These are phyloP conservation scores for Termitomyces sp. DNA, from an alignment of 1,284 basidiomycete species.

Conservation along the genomic window DNA sequence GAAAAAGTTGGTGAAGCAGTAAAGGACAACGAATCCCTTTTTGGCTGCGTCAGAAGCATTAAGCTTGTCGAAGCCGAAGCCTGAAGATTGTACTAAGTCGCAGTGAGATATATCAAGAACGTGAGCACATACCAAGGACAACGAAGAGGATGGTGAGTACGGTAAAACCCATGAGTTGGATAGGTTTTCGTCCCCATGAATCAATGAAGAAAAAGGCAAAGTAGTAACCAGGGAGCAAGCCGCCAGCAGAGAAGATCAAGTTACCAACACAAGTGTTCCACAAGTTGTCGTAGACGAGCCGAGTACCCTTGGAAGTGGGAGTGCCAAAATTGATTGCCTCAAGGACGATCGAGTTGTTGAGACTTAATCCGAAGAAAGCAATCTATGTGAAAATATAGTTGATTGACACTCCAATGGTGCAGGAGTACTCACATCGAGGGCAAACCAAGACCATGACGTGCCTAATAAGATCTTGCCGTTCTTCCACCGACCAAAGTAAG, in stretches of 20 bases:
- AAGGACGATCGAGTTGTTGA: slow-evolving; percentile 74
- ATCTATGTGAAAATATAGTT: slow-evolving; percentile 38
- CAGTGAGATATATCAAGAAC: background rate
- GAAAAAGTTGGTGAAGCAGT: slow-evolving; percentile 73
- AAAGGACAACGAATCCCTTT: slow-evolving; percentile 73
- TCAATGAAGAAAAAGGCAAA: slow-evolving; percentile 66
- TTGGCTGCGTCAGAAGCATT: slow-evolving; percentile 44
- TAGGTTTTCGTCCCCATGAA: slow-evolving; percentile 67
- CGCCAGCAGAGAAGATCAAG: slow-evolving; percentile 66
- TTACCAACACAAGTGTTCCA: slow-evolving; percentile 56
- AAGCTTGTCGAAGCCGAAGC: slow-evolving; percentile 70
- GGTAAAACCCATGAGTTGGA: slow-evolving; percentile 76
- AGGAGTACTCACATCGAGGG: slow-evolving; percentile 49
- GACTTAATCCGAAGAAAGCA: slow-evolving; percentile 80
- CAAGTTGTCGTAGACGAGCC: slow-evolving; percentile 44
- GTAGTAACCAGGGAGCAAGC: slow-evolving; percentile 75
- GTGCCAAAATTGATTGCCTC: slow-evolving; percentile 53
- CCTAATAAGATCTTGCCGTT: slow-evolving; percentile 66
- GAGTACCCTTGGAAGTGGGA: slow-evolving; percentile 28
- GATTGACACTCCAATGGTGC: background rate
- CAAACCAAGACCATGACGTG: slow-evolving; percentile 72
- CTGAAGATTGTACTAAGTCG: slow-evolving; percentile 28
- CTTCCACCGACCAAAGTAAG: slow-evolving; percentile 57
- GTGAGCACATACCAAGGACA: slow-evolving; percentile 42
- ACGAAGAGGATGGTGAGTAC: slow-evolving; percentile 63